phyloP scores from a whole-genome alignment of 306 rosid genomes.

The Lathyrus oleraceus region DNA sequence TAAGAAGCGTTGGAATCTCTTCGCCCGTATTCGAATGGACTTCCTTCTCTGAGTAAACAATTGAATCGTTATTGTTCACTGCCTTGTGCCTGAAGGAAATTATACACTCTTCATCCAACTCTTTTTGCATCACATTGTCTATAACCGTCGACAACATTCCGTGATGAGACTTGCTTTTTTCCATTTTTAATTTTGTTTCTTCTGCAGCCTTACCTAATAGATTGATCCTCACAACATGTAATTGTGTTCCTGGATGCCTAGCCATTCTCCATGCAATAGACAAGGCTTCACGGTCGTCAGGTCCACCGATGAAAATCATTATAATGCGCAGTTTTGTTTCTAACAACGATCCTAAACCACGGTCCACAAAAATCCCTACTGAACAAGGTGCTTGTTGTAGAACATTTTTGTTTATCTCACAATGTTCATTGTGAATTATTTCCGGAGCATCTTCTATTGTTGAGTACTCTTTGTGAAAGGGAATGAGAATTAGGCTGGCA shows the following conservation, averaged over 20 bases:
- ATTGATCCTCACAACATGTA: constrained; percentile 44
- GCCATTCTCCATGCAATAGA: constrained; percentile 26
- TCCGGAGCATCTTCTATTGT: constrained; percentile 18
- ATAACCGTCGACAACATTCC: neutral
- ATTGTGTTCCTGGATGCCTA: neutral
- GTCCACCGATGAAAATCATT: constrained; percentile 44
- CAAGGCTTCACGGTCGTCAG: constrained; percentile 22
- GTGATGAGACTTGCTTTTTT: neutral
- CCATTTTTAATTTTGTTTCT: neutral
- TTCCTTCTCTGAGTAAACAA: constrained; percentile 31
- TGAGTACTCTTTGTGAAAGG: constrained; percentile 37
- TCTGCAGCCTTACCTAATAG: neutral
- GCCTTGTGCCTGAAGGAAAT: constrained; percentile 35
- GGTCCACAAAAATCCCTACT: constrained; percentile 37
- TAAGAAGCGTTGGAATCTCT: constrained; percentile 31
- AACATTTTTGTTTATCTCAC: constrained; percentile 37
- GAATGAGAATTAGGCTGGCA: constrained; percentile 37
- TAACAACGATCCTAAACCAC: constrained; percentile 14
- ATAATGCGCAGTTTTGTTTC: neutral
- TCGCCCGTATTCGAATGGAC: constrained; percentile 38
- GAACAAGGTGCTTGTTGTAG: constrained; percentile 42
- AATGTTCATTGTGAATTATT: neutral
- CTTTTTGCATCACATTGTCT: constrained; percentile 24
- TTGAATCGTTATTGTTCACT: constrained; percentile 4
- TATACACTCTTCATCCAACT: constrained; percentile 39